Base-by-base conservation (phyloP, 2,329 filamentous ascomycete species). In the Cercospora sojina region DNA sequence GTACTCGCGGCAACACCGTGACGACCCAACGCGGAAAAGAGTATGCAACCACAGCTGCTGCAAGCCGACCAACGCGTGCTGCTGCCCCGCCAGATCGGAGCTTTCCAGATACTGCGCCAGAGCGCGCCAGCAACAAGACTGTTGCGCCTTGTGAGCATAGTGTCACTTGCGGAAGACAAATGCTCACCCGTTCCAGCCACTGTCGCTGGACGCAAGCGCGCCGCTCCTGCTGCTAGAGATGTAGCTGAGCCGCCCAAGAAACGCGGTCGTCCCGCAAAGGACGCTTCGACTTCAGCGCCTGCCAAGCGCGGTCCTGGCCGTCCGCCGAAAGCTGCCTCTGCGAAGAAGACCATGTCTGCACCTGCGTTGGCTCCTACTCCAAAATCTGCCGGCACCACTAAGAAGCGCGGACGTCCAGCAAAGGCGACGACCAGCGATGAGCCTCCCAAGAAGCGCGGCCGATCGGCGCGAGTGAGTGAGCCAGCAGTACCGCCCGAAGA, bases 31-130 rank as follows among this genome's bases (percentile, higher is more conserved):
- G 47, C 29, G 71, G 74, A 38, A 74, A 69, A 62, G 73, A 72
- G 20, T 59, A 69, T 57, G 71, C 73, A 31, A 70, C 72, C 9
- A 76, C 74, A 20, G 75, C 75, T 32, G 73, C 73, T 38, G 64
- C 67, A 25, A 69, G 62, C 58, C 72, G 74, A 63, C 66, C 73
- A 60, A 65, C 66, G 27, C 71, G 72, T 62, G 60, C 41, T 12
- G 63, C 53, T 27, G 58, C 59, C 16, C 59, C 57, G 23, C 43
- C 56, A 31, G 61, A 69, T 59, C 47, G 62, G 25, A 64, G 59
- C 27, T 61, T 62, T 16, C 43, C 58, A 38, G 47, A 57, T 32
- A 61, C 65, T 18, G 64, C 57, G 25, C 41, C 65, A 32, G 43
- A 56, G 27, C 57, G 23, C 29, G 43, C 35, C 32, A 27, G 58